Evolutionary conservation across 2,329 filamentous ascomycete species (phyloP).

Genomic region (Fusarium tricinctum): DNA sequence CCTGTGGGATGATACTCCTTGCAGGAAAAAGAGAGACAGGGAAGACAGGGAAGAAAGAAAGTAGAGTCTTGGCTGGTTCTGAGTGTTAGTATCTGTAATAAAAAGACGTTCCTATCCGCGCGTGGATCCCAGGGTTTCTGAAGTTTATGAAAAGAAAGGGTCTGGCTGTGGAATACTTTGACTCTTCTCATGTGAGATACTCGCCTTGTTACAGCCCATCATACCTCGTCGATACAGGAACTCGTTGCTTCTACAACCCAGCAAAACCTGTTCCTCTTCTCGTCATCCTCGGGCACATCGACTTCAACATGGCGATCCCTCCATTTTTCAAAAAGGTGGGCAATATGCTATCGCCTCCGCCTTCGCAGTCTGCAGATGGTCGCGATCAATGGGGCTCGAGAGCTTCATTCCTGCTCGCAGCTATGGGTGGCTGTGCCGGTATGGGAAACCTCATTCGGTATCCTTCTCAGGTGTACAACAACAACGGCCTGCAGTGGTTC

Average conservation of each 20-base stretch:
- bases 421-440: slow-evolving; percentile 70
- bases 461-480: slow-evolving; percentile 71
- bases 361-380: slow-evolving; percentile 56
- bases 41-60: not conserved
- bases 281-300: not conserved
- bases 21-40: not conserved
- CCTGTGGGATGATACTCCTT: not conserved
- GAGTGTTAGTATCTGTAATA: slow-evolving; percentile 26
- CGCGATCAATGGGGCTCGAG: slow-evolving; percentile 69
- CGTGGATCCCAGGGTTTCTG: slow-evolving; percentile 4
- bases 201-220: not conserved
- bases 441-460: slow-evolving; percentile 71
- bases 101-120: slow-evolving; percentile 29
- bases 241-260: too few species aligned
- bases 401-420: slow-evolving; percentile 68
- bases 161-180: slow-evolving; percentile 6
- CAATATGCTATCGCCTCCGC: slow-evolving; percentile 54
- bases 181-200: slow-evolving; percentile 15
- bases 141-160: slow-evolving; percentile 4
- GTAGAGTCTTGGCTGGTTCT: slow-evolving; percentile 18
- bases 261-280: not conserved
- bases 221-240: not conserved
- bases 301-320: slow-evolving; percentile 36
- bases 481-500: slow-evolving; percentile 72
- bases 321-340: slow-evolving; percentile 51